Base-by-base conservation (phyloP, 331 rosid species). In the Cydonia oblonga region DNA sequence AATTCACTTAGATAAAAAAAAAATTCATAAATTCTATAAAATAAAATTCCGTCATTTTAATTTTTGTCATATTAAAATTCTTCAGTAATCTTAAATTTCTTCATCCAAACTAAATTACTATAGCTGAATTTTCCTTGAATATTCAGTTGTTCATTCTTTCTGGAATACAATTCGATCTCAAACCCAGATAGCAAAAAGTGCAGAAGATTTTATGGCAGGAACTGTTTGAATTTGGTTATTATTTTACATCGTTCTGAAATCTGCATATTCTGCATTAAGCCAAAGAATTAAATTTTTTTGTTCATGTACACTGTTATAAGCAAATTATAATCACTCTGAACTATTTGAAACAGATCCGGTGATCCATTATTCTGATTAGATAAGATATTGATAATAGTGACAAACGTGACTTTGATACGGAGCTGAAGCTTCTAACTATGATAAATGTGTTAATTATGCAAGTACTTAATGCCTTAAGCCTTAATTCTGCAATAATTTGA, bases 171-270 rank as follows among this genome's bases (percentile, higher is more conserved):
- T 14, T 54, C 23, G 10, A 22, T 57, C 33, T 53, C 52, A 32
- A 53, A 70, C 64, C 15, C 53, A 32, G 18, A 70, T 28, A 15
- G 1, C n/a, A 7, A 28, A 16, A 18, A 8, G 38, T 29, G 40
- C 38, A 26, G 42, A 28, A 61, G 38, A 28, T 18, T 61, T 40
- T 15, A 29, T 29, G 19, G 23, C 40, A 62, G 23, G 12, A 18
- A 29, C 42, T 4, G 66, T 30, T 5, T 62, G 66, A 62, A 62
- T 29, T 62, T 18, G 11, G 7, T 62, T 8, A 30, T 18, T 28
- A 15, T 28, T 18, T 62, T 28, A 18, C 14, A 70, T 9, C 51
- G 56, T 56, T 56, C 18, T 56, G 62, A 66, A 69, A 69, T 69
- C 73, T 69, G 28, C 62, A 22, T 49, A 49, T 33, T 9, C 52